These are phyloP conservation scores for Candida buenavistaensis DNA, from an alignment of 1,139 yeast genomes.

Conservation along the genomic window DNA sequence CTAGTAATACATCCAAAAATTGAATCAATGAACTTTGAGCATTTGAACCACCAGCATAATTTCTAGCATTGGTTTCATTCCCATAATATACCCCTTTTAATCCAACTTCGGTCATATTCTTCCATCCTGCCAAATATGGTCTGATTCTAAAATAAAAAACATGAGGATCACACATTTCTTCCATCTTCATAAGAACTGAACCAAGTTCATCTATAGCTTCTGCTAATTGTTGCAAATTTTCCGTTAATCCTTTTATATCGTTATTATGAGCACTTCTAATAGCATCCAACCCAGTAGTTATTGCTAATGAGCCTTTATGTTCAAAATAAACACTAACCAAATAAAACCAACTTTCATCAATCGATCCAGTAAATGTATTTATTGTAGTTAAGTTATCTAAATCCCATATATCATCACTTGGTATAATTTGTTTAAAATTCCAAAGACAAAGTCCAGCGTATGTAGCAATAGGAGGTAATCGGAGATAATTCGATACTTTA, in stretches of 20 bases:
- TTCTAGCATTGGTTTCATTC: conserved; percentile 54
- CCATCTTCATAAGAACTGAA: conserved; percentile 77
- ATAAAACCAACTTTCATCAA: conserved; percentile 94
- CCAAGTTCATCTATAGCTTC: conserved; percentile 76
- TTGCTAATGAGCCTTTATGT: conserved; percentile 74
- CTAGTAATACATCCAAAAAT: conserved; percentile 74
- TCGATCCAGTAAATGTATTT: conserved; percentile 84
- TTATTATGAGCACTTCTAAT: conserved; percentile 29
- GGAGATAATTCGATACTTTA: conserved; percentile 54
- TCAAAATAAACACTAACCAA: conserved; percentile 86
- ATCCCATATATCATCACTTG: conserved; percentile 43
- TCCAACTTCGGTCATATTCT: conserved; percentile 86
- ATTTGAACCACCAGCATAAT: conserved; percentile 87
- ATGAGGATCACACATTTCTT: conserved; percentile 94
- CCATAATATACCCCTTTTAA: conserved; percentile 84
- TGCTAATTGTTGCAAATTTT: conserved; percentile 62
- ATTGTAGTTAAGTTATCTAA: conserved; percentile 76
- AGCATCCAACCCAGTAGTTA: conserved; percentile 52
- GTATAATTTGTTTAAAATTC: conserved; percentile 73
- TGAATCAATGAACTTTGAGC: conserved; percentile 92
- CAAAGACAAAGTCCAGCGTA: conserved; percentile 87
- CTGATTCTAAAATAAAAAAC: conserved; percentile 82
- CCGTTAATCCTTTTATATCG: conserved; percentile 38
- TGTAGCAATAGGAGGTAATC: conserved; percentile 83
- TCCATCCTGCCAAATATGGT: conserved; percentile 94